These are phyloP conservation scores for Monosporascus sp. DNA, from an alignment of 2,329 filamentous ascomycete species.

Conservation along the genomic window DNA sequence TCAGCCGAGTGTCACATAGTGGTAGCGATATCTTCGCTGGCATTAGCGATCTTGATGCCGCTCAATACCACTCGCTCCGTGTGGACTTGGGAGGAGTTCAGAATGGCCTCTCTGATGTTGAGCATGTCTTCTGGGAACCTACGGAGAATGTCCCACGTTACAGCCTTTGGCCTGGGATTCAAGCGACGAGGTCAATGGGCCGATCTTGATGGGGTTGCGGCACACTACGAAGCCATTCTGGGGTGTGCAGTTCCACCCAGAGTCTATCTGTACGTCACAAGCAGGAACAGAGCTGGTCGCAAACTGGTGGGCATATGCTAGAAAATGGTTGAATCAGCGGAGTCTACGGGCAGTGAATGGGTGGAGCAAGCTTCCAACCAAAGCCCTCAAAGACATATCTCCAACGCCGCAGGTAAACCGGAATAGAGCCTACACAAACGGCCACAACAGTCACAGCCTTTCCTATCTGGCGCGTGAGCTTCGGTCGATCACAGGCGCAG, in stretches of 20 bases:
- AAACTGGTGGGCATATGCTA: conserved; percentile 57
- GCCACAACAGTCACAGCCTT: background rate
- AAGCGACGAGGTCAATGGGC: conserved; percentile 37
- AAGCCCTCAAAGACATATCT: background rate
- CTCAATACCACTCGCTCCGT: conserved; percentile 35
- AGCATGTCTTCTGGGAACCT: conserved; percentile 30
- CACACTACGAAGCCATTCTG: conserved; percentile 58
- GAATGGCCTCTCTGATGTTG: conserved; percentile 2
- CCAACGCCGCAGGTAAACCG: background rate
- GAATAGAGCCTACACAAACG: background rate
- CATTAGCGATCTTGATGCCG: conserved; percentile 28
- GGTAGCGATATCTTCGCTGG: conserved; percentile 46
- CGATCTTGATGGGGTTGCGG: conserved; percentile 55
- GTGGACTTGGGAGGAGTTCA: conserved; percentile 25
- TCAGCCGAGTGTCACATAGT: conserved; percentile 48
- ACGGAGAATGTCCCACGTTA: conserved; percentile 25
- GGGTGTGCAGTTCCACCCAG: conserved; percentile 67
- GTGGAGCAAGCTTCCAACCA: background rate
- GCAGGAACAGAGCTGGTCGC: conserved; percentile 47
- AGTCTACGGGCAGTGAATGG: background rate
- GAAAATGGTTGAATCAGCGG: conserved; percentile 35
- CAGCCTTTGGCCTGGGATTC: background rate
- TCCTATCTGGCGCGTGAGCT: background rate
- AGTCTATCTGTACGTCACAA: conserved; percentile 61
- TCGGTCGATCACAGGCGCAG: background rate